Base-by-base conservation (phyloP, 257 asterid species). In the Rehmannia glutinosa region DNA sequence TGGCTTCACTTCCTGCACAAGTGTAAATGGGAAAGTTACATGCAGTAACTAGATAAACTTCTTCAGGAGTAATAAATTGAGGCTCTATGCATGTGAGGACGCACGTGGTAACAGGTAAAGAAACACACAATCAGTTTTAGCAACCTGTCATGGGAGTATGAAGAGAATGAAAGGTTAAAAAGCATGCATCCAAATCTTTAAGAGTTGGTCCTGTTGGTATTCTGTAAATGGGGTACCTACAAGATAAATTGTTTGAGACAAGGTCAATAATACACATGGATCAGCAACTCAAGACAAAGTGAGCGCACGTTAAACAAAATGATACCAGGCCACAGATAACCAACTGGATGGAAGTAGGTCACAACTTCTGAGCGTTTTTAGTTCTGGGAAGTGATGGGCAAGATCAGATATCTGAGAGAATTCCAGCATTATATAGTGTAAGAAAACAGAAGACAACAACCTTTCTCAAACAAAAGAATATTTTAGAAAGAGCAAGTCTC, bases 321-420 rank as follows among this genome's bases (percentile, higher is more conserved):
- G 38, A 36, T 90, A 94, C 97, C 99, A 91, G 36, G 99, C 96
- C 53, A 94, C 97, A 60, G 99, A 94, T 52, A 94, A 83, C 97
- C 99, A 94, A 76, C 99, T 91, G 16, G 95, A 81, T 1, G 87
- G 81, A 20, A 78, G 90, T 39, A 94, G 76, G 82, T 94, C 99
- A 64, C 97, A 91, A 68, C 97, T 91, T 80, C 88, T 75, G 23
- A 88, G 80, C 0, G 86, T 85, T 83, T 78, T 87, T 64, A 94
- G 77, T 64, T 91, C 93, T 1, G 99, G 97, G 65, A 76, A 91
- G 30, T 32, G 70, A 56, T 68, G 79, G 52, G 95, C 72, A 41
- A 91, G 92, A 73, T 82, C 87, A 11, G 87, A 81, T 80, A 91
- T 81, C 99, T 93, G 84, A 17, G 20, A 73, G 17, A 54, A 50